Conservation (phyloP, 2,329 filamentous ascomycete species). For the Arachnopeziza araneosa region DNA sequence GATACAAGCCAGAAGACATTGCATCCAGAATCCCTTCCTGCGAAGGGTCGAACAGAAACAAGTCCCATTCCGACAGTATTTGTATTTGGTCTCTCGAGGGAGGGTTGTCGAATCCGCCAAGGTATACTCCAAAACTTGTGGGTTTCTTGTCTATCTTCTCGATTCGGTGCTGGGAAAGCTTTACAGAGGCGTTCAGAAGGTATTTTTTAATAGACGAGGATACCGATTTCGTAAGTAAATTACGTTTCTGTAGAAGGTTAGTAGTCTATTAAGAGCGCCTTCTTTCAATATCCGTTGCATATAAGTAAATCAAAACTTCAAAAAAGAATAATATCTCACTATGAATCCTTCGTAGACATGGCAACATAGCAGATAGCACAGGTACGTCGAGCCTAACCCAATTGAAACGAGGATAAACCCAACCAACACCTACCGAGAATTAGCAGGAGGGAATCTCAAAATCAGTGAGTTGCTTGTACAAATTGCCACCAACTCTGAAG, state of each 20-base stretch:
- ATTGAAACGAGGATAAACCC: constrained; percentile 22
- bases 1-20: constrained; percentile 21
- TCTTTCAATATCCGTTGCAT: neutral
- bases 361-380: constrained; percentile 12
- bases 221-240: constrained; percentile 4
- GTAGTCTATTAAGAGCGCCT: neutral
- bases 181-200: constrained; percentile 8
- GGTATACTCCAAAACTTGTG: constrained; percentile 34
- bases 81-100: constrained; percentile 29
- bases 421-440: constrained; percentile 20
- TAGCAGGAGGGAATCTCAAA: constrained; percentile 1
- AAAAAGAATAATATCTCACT: neutral
- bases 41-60: constrained; percentile 39
- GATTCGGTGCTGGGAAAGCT: constrained; percentile 15
- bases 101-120: constrained; percentile 34
- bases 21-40: constrained; percentile 33
- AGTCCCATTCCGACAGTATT: constrained; percentile 38
- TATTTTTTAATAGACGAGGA: constrained; percentile 12
- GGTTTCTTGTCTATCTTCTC: constrained; percentile 14
- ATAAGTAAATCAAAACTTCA: neutral
- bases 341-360: neutral
- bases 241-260: constrained; percentile 12
- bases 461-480: constrained; percentile 9
- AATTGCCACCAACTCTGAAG: constrained; percentile 25
- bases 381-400: constrained; percentile 15